Evolutionary conservation across 2,329 filamentous ascomycete genomes (phyloP).

Genomic region (Penicillium sp.): DNA sequence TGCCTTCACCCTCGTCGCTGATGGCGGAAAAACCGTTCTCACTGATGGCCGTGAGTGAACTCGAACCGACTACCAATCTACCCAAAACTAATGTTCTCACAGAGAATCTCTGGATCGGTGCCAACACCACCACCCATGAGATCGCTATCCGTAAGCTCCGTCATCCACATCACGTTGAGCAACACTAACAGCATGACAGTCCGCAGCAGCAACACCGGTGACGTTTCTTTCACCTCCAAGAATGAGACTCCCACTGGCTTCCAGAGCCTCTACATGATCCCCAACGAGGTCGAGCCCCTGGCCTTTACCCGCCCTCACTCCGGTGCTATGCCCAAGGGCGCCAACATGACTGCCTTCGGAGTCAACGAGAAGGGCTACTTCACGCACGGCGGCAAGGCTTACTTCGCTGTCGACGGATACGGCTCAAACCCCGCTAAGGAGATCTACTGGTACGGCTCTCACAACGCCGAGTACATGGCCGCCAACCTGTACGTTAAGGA

Average conservation of each 20-base stretch:
- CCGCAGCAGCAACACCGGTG: slow-evolving; percentile 17
- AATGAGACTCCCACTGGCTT: slow-evolving; percentile 25
- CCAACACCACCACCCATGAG: slow-evolving; percentile 20
- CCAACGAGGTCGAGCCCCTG: slow-evolving; percentile 21
- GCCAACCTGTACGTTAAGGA: slow-evolving; percentile 28
- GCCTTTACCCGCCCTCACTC: slow-evolving; percentile 31
- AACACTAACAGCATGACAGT: slow-evolving; percentile 15
- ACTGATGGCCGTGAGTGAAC: slow-evolving; percentile 27
- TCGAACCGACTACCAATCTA: not conserved
- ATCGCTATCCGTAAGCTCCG: slow-evolving; percentile 28
- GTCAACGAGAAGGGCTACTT: slow-evolving; percentile 28
- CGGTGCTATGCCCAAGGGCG: slow-evolving; percentile 24
- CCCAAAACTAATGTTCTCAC: not conserved
- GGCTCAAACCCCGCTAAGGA: slow-evolving; percentile 20
- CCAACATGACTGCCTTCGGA: slow-evolving; percentile 24
- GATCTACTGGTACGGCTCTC: slow-evolving; percentile 29
- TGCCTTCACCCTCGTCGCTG: slow-evolving; percentile 29
- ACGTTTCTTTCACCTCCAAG: slow-evolving; percentile 27
- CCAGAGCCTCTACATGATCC: slow-evolving; percentile 30
- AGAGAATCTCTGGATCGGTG: slow-evolving; percentile 26
- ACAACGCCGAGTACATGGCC: slow-evolving; percentile 21
- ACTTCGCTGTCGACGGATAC: slow-evolving; percentile 28
- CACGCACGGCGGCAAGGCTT: slow-evolving; percentile 26
- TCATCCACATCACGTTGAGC: not conserved
- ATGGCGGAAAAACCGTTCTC: slow-evolving; percentile 26